Evolutionary conservation across 2,329 filamentous ascomycete genomes (phyloP).

Genomic region (Thielaviopsis populi): DNA sequence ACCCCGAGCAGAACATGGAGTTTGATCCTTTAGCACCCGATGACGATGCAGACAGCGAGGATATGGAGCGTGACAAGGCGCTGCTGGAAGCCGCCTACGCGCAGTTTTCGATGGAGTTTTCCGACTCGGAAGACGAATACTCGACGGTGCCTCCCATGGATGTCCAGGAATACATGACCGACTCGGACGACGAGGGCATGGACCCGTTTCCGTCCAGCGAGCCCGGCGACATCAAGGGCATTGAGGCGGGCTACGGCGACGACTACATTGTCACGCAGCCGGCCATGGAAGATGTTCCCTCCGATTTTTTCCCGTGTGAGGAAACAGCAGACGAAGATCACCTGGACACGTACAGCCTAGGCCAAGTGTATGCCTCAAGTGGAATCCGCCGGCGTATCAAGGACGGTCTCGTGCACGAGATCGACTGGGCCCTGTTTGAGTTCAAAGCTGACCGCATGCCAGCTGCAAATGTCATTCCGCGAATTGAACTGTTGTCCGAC

Average conservation of each 20-base stretch:
- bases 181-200: constrained; percentile 10
- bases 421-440: constrained; percentile 87
- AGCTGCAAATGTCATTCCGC: constrained; percentile 52
- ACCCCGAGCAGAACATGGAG: background rate
- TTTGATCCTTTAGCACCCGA: constrained; percentile 23
- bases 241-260: constrained; percentile 59
- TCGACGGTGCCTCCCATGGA: constrained; percentile 39
- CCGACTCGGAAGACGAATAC: constrained; percentile 44
- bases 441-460: constrained; percentile 59
- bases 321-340: constrained; percentile 67
- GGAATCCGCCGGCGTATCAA: constrained; percentile 65
- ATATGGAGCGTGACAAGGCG: constrained; percentile 23
- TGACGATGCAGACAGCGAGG: constrained; percentile 19
- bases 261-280: constrained; percentile 80
- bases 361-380: constrained; percentile 76
- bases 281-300: constrained; percentile 71
- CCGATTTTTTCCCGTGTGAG: constrained; percentile 56
- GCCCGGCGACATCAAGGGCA: constrained; percentile 62
- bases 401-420: constrained; percentile 66
- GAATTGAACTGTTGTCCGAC: constrained; percentile 18
- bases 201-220: constrained; percentile 32
- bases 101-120: constrained; percentile 45
- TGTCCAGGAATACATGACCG: constrained; percentile 19
- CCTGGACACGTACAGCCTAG: constrained; percentile 63
- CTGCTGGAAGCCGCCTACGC: constrained; percentile 24